Evolutionary conservation across 495 filamentous ascomycete species (phyloP).

Genomic region (Aspergillus carlsbadensis): DNA sequence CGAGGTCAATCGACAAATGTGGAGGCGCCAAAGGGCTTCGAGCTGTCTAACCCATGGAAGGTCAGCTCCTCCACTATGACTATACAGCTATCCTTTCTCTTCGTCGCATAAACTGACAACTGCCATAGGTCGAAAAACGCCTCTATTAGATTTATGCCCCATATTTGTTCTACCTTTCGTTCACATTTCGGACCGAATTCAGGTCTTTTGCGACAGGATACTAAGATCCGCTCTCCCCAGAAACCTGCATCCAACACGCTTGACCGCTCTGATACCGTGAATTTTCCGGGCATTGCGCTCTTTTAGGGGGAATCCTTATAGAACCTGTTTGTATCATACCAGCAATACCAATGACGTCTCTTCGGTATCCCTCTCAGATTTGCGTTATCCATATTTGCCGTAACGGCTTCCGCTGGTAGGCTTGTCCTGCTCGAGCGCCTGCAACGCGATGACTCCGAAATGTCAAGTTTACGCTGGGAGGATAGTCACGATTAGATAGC

Average conservation of each 20-base stretch:
- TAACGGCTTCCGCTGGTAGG: too few species aligned
- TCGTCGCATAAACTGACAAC: constrained; percentile 13
- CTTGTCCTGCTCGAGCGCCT: too few species aligned
- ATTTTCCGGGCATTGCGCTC: neutral
- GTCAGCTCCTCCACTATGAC: constrained; percentile 35
- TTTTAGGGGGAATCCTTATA: neutral
- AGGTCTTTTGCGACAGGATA: neutral
- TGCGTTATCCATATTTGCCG: neutral
- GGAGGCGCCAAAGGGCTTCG: constrained; percentile 81
- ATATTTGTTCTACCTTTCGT: neutral
- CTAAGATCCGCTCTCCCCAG: neutral
- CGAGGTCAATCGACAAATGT: constrained; percentile 84
- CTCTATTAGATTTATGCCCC: constrained; percentile 30
- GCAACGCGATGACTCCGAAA: neutral
- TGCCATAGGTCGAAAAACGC: constrained; percentile 39
- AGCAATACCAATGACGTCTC: constrained; percentile 4
- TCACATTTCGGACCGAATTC: neutral
- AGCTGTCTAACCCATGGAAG: constrained; percentile 95
- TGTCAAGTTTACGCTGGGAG: neutral
- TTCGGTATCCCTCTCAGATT: neutral
- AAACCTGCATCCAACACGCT: constrained; percentile 27
- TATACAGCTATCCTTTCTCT: neutral
- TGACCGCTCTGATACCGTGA: constrained; percentile 24
- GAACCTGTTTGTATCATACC: constrained; percentile 8
- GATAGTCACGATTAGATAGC: neutral